phyloP scores from a whole-genome alignment of 129 eudicot genomes.

The Flaveria robusta region DNA sequence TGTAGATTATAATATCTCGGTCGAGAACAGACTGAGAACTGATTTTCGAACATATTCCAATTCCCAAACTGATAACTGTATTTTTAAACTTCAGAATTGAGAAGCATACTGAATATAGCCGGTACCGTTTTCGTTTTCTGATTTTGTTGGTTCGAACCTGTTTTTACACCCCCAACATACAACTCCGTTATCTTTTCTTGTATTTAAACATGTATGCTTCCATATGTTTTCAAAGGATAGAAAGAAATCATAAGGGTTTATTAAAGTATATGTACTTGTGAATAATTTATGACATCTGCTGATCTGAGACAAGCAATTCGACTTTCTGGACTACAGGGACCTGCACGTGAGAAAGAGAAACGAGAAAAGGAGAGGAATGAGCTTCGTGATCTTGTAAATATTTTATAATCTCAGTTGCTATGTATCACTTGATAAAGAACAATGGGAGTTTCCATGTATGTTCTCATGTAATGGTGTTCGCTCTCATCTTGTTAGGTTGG shows the following conservation, averaged over 20 bases:
- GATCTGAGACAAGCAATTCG: conserved; percentile 51
- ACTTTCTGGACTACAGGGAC: conserved; percentile 79
- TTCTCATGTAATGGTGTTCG: conserved; percentile 34
- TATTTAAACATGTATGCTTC: conserved; percentile 18
- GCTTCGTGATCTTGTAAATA: conserved; percentile 96
- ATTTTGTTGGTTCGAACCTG: background rate
- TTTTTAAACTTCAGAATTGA: conserved; percentile 12
- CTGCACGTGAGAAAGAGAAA: conserved; percentile 89
- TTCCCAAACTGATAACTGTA: background rate
- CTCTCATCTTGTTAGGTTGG: conserved; percentile 69
- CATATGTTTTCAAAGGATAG: conserved; percentile 34
- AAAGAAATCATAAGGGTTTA: conserved; percentile 39
- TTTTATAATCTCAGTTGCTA: conserved; percentile 26
- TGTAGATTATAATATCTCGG: background rate
- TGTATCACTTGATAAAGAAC: conserved; percentile 12
- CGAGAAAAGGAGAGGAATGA: conserved; percentile 95
- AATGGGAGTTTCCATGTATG: conserved; percentile 1
- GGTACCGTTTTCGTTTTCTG: background rate
- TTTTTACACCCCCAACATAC: background rate
- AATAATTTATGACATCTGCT: conserved; percentile 49
- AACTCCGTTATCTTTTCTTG: conserved; percentile 28
- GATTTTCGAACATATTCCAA: background rate
- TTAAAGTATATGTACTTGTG: conserved; percentile 44
- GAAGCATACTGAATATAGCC: background rate
- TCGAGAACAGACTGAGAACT: background rate